These are phyloP conservation scores for Lagenidium giganteum DNA, from an alignment of 352 stramenopile species.

Conservation along the genomic window DNA sequence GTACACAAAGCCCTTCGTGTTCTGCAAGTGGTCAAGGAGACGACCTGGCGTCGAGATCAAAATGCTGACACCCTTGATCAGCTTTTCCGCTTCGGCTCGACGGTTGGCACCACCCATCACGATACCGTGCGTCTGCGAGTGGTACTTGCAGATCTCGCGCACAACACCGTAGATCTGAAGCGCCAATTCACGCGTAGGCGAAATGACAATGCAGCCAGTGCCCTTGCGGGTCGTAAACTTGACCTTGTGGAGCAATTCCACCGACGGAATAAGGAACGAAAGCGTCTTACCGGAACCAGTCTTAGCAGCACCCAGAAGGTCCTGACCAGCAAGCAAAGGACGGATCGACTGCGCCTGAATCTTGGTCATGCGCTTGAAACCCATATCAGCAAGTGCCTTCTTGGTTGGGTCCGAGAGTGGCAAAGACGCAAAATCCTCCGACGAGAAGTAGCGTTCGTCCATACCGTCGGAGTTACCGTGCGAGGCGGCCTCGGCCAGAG, in stretches of 20 bases:
- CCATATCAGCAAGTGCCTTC: slow-evolving; percentile 85
- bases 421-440: slow-evolving; percentile 86
- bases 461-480: slow-evolving; percentile 30
- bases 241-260: slow-evolving; percentile 96
- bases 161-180: slow-evolving; percentile 99
- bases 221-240: slow-evolving; percentile 96
- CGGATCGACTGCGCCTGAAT: slow-evolving; percentile 98
- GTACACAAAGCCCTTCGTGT: slow-evolving; percentile 98
- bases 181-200: slow-evolving; percentile 96
- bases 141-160: slow-evolving; percentile 93
- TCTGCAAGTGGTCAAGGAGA: slow-evolving; percentile 97
- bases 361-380: slow-evolving; percentile 96
- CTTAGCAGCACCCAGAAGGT: slow-evolving; percentile 97
- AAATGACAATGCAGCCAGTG: slow-evolving; percentile 97
- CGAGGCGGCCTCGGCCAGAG: slow-evolving; percentile 36
- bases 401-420: slow-evolving; percentile 90
- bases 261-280: slow-evolving; percentile 97
- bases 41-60: slow-evolving; percentile 97
- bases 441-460: slow-evolving; percentile 85
- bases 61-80: slow-evolving; percentile 96
- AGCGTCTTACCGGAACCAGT: slow-evolving; percentile 98
- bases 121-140: slow-evolving; percentile 95
- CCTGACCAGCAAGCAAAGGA: slow-evolving; percentile 92
- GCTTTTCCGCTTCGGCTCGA: slow-evolving; percentile 92
- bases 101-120: slow-evolving; percentile 98